Evolutionary conservation across 140 eudicot species (phyloP), one percentile per base, ranked within the genome.

Genomic region (Ambrosia hybrid): DNA sequence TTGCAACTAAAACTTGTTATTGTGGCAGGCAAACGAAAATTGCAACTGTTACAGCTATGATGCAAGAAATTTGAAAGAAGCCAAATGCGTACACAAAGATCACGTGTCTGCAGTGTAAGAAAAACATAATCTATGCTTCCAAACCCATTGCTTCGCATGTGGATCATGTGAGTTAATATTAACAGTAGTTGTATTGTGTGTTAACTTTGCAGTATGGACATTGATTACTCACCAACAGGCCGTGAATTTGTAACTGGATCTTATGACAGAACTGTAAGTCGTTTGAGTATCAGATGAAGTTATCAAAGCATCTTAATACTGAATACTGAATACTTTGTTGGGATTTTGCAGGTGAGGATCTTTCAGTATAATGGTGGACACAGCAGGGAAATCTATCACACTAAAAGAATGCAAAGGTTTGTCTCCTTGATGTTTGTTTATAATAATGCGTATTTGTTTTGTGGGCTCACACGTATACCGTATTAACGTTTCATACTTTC

Each of bases 231-330:
- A 63, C 97, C 97, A 64, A 93, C 97, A 15, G 98, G 98, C 70
- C 96, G 97, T 58, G 98, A 93, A 84, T 93, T 93, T 76, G 97
- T 93, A 9, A 90, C 98, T 6, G 98, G 98, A 78, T 93, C 98
- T 79, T 93, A 93, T 73, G 98, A 93, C 79, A 82, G 97, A 87
- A 90, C 96, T 15, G 98, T 93, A 67, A 84, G 95, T 6, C 34
- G 34, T 30, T 30, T 30, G 34, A 30, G 15, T 71, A 49, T 38
- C 65, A 30, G 0, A 34, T 33, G 17, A 9, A 14, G 38, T 69
- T 57, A 36, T 51, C 56, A 46, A 78, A 65, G 6, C 43, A 72
- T 58, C 9, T 30, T 1, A 30, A 30, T 30, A 30, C 9, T 21
- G 15, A 1, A 14, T 67, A 63, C 51, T 63, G 13, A 10, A 6